Evolutionary conservation across 176 grass and related monocot species (phyloP).

Genomic region (Ensete ventricosum): DNA sequence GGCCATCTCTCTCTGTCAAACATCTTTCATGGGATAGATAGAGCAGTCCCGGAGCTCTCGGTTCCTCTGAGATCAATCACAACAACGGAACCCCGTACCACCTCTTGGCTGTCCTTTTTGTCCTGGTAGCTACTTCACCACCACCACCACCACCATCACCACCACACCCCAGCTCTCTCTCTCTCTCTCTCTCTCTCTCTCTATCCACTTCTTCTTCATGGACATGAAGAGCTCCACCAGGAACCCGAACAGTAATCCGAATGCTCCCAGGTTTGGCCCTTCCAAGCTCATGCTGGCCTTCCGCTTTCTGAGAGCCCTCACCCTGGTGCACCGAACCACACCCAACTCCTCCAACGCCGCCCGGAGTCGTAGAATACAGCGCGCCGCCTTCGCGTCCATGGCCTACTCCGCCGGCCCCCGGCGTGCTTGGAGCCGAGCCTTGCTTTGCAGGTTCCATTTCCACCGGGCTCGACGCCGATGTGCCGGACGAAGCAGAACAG

Average conservation of each 20-base stretch:
- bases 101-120: background rate
- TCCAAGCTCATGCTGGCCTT: background rate
- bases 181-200: background rate
- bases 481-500: background rate
- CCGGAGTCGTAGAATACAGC: constrained; percentile 1
- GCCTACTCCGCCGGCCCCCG: background rate
- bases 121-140: background rate
- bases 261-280: background rate
- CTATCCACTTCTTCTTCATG: background rate
- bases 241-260: background rate
- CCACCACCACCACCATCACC: too few species aligned
- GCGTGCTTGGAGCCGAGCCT: constrained; percentile 2
- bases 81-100: too few species aligned
- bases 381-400: constrained; percentile 9
- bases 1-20: too few species aligned
- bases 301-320: constrained; percentile 1
- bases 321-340: background rate
- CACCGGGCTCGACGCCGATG: too few species aligned
- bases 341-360: background rate
- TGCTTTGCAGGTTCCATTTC: constrained; percentile 3
- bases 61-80: too few species aligned
- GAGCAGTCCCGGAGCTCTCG: too few species aligned
- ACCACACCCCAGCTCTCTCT: background rate
- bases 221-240: background rate
- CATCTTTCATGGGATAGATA: background rate